A percentile compares a stretch with the other conserved stretches of the same genome.
Evolutionary conservation across 176 grass and related monocot genomes (phyloP).

Genomic region (Tillandsia leiboldiana): DNA sequence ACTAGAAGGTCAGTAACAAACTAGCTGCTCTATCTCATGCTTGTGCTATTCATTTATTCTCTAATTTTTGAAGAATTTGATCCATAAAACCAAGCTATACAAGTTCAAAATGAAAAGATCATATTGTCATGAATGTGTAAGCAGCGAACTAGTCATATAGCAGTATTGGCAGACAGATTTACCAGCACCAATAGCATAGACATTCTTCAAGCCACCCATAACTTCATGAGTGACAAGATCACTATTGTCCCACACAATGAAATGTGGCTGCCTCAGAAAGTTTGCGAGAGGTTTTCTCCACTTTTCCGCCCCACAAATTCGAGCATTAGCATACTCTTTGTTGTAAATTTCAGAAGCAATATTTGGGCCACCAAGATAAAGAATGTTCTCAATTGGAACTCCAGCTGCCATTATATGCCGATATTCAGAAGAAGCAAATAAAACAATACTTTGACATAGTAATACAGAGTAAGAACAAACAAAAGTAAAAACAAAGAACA

Average conservation of each 20-base stretch:
- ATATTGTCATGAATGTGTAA: background rate
- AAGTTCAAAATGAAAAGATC: background rate
- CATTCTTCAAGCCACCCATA: constrained; percentile 94
- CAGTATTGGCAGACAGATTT: constrained; percentile 17
- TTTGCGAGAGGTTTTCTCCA: constrained; percentile 84
- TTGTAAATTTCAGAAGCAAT: constrained; percentile 99
- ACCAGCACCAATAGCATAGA: constrained; percentile 97
- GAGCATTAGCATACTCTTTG: constrained; percentile 97
- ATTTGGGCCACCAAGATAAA: constrained; percentile 95
- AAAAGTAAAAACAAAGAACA: background rate
- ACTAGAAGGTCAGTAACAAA: too few relatives aligned
- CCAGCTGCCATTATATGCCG: constrained; percentile 44
- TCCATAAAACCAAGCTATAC: background rate
- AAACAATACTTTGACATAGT: background rate
- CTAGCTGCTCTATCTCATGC: too few relatives aligned
- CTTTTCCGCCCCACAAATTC: constrained; percentile 81
- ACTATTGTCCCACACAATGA: constrained; percentile 98
- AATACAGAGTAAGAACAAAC: background rate
- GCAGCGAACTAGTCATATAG: background rate
- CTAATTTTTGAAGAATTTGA: too few relatives aligned
- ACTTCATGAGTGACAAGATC: constrained; percentile 98
- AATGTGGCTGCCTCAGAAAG: constrained; percentile 94
- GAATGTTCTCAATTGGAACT: constrained; percentile 93
- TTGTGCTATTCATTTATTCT: too few relatives aligned
- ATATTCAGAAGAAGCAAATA: background rate